Evolutionary conservation across 2,329 filamentous ascomycete species (phyloP).

Genomic region (Talaromyces albobiverticillius): DNA sequence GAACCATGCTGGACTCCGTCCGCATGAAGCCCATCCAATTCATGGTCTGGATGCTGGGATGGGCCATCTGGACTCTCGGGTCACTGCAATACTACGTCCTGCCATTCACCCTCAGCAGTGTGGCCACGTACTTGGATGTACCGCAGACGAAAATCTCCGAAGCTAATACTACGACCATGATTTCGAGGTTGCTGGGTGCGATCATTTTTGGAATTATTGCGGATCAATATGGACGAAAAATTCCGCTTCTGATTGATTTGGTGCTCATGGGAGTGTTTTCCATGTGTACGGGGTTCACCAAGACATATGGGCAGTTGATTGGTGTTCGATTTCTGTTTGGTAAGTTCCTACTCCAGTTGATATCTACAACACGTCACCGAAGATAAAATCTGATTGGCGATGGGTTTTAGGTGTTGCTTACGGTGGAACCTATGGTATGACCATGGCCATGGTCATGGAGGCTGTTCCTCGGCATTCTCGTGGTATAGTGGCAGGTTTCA

Average conservation of each 20-base stretch:
- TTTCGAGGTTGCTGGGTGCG: constrained; percentile 2
- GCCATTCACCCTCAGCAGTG: constrained; percentile 2
- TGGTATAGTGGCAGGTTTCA: constrained; percentile 8
- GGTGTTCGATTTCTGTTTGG: constrained; percentile 6
- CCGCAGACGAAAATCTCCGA: constrained; percentile 6
- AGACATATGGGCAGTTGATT: constrained; percentile 6
- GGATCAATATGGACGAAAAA: constrained; percentile 11
- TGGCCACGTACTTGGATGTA: constrained; percentile 4
- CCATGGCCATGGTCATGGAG: constrained; percentile 9
- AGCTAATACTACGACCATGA: constrained; percentile 9
- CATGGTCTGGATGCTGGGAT: constrained; percentile 6
- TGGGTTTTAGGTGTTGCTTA: neutral
- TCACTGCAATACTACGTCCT: constrained; percentile 9
- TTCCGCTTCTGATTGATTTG: constrained; percentile 5
- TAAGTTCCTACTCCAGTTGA: neutral
- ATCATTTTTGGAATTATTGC: constrained; percentile 6
- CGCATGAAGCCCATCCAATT: neutral
- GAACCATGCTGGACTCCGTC: neutral
- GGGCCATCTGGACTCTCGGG: constrained; percentile 10
- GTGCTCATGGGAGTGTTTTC: constrained; percentile 8
- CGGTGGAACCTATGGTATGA: constrained; percentile 6
- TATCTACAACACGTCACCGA: too few relatives aligned
- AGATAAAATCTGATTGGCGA: neutral
- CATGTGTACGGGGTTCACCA: neutral
- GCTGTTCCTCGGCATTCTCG: constrained; percentile 3